Evolutionary conservation across 768 basidiomycete species (phyloP).

Genomic region (Leccinum truebloodii): DNA sequence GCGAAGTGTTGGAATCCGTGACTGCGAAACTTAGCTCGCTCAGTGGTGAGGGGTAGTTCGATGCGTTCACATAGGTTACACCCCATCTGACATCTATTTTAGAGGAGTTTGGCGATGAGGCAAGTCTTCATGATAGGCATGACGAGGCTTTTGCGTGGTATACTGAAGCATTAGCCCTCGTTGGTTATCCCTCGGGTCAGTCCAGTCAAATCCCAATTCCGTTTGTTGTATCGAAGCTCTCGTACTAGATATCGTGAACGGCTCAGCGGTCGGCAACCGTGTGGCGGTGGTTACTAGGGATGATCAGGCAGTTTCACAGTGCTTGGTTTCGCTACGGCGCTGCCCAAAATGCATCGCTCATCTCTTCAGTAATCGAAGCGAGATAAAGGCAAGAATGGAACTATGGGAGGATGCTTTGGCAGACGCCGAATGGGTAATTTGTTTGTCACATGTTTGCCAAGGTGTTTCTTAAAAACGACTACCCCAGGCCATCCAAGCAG

Average conservation of each 20-base stretch:
- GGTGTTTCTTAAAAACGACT: not conserved
- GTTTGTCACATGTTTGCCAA: not conserved
- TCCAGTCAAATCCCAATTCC: not conserved
- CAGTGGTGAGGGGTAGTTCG: conserved; percentile 8
- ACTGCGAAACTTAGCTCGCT: conserved; percentile 12
- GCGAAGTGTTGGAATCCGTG: conserved; percentile 9
- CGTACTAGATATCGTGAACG: conserved; percentile 4
- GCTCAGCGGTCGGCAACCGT: not conserved
- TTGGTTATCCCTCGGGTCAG: conserved; percentile 8
- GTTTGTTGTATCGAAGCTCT: not conserved
- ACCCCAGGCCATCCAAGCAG: conserved; percentile 7
- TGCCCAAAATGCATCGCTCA: conserved; percentile 1
- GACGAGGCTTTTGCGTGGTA: conserved; percentile 17
- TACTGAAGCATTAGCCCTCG: conserved; percentile 8
- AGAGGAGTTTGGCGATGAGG: conserved; percentile 17
- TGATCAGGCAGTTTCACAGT: not conserved
- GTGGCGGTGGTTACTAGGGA: too few relatives aligned
- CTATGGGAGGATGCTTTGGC: conserved; percentile 3
- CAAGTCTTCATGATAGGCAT: not conserved
- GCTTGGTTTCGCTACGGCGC: not conserved
- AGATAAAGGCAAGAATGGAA: not conserved
- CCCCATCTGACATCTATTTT: not conserved
- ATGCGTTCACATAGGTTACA: not conserved
- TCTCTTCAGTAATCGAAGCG: conserved; percentile 14
- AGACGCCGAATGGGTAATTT: conserved; percentile 7